phyloP scores from a whole-genome alignment of 1,139 yeast species.

The Ogataea hybrid region DNA sequence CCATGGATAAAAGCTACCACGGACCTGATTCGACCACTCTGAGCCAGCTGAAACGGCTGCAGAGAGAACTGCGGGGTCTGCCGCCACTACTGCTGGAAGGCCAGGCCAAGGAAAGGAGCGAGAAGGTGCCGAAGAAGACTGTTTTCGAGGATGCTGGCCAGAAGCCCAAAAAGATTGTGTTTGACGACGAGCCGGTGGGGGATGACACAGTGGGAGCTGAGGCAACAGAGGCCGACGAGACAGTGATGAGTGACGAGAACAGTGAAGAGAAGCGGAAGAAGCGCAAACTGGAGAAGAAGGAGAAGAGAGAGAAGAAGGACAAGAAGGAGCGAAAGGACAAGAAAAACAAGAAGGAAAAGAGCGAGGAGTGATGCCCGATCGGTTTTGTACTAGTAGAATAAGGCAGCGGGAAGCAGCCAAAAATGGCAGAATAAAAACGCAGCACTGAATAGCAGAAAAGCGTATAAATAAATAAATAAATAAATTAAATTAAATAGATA shows the following conservation, averaged over 20 bases:
- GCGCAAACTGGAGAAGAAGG: conserved; percentile 40
- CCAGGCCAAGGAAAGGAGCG: conserved; percentile 39
- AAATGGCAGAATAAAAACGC: too few relatives aligned
- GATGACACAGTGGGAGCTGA: conserved; percentile 17
- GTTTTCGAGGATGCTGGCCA: conserved; percentile 19
- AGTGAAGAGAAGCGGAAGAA: conserved; percentile 34
- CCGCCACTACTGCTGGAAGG: conserved; percentile 44
- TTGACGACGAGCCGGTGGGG: too few relatives aligned
- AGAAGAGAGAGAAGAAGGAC: conserved; percentile 26
- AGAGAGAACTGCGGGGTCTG: conserved; percentile 56
- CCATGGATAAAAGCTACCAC: conserved; percentile 25
- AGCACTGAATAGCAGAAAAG: too few relatives aligned
- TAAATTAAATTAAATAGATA: too few relatives aligned
- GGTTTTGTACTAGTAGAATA: neutral
- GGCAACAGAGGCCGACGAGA: conserved; percentile 11
- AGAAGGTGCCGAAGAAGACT: conserved; percentile 23
- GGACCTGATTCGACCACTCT: conserved; percentile 34
- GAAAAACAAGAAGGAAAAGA: neutral
- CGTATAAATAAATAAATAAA: neutral
- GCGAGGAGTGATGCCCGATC: neutral
- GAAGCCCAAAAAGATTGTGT: conserved; percentile 12
- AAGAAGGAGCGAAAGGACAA: conserved; percentile 12
- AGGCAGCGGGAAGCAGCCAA: too few relatives aligned
- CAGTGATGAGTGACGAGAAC: conserved; percentile 14
- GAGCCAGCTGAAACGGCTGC: conserved; percentile 54